Conservation (phyloP, 805 yeast genomes). For the Candida silvicultrix region DNA sequence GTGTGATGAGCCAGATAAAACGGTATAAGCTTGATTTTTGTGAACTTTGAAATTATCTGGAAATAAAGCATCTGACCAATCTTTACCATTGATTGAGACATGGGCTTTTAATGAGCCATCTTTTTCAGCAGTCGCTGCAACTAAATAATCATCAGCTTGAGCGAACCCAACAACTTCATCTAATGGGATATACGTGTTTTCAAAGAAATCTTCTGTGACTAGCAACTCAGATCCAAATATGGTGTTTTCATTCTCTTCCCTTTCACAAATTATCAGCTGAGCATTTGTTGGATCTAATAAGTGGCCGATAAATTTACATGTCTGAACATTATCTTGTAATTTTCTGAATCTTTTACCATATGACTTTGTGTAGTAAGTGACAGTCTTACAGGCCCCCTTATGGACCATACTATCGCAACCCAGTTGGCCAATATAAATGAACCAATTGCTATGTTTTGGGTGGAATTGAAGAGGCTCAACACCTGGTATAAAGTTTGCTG, state of each 20-base stretch:
- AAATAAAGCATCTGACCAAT: conserved; percentile 72
- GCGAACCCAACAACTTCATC: conserved; percentile 69
- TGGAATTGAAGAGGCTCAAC: conserved; percentile 58
- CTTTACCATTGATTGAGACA: conserved; percentile 72
- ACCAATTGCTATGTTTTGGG: conserved; percentile 44
- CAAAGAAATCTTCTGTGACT: conserved; percentile 19
- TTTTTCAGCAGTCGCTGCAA: conserved; percentile 58
- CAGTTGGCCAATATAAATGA: conserved; percentile 64
- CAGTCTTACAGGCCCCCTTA: conserved; percentile 40
- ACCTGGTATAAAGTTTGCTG: conserved; percentile 45
- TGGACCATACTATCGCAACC: conserved; percentile 35
- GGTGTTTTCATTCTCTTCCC: conserved; percentile 28
- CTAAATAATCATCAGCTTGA: conserved; percentile 58
- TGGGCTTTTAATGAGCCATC: conserved; percentile 54
- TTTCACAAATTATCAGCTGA: conserved; percentile 62
- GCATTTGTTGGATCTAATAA: conserved; percentile 38
- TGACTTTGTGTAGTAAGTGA: conserved; percentile 59
- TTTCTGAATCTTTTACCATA: conserved; percentile 58
- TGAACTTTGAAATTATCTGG: conserved; percentile 61
- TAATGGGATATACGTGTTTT: conserved; percentile 32
- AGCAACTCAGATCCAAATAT: conserved; percentile 26
- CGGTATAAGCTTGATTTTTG: conserved; percentile 67
- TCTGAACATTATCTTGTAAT: conserved; percentile 44
- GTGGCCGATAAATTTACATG: conserved; percentile 66
- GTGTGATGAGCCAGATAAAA: conserved; percentile 64